Evolutionary conservation across 176 grass and related monocot species (phyloP).

Genomic region (Typha latifolia): DNA sequence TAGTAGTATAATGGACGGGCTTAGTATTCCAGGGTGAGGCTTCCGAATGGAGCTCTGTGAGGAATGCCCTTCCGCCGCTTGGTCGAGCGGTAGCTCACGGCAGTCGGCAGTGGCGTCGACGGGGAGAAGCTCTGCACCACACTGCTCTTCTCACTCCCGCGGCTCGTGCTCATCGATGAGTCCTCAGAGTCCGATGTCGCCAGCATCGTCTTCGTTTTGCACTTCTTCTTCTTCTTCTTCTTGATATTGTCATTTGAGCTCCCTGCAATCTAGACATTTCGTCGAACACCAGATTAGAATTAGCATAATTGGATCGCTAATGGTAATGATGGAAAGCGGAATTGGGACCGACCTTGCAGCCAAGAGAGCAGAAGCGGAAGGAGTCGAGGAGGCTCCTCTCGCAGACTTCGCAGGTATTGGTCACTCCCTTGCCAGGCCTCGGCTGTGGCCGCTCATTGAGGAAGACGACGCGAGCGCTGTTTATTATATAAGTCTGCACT

Average conservation of each 20-base stretch:
- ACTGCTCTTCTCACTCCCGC: constrained; percentile 15
- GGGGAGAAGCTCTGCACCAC: constrained; percentile 49
- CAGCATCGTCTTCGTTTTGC: neutral
- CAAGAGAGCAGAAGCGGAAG: constrained; percentile 97
- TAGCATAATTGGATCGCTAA: neutral
- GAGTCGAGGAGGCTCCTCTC: constrained; percentile 89
- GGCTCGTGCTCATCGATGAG: constrained; percentile 15
- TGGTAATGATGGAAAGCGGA: too few species aligned
- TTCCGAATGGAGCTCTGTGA: constrained; percentile 68
- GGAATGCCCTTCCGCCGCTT: constrained; percentile 94
- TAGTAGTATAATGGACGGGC: neutral
- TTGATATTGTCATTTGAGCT: constrained; percentile 25
- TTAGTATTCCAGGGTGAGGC: constrained; percentile 64
- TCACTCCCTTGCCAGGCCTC: constrained; percentile 87
- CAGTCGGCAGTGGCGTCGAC: constrained; percentile 56
- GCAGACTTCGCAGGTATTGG: constrained; percentile 98
- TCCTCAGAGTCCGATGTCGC: constrained; percentile 9
- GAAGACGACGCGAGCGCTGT: constrained; percentile 95
- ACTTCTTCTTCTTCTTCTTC: neutral
- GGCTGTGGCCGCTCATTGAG: constrained; percentile 90
- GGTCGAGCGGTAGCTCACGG: constrained; percentile 19
- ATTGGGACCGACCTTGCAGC: constrained; percentile 53
- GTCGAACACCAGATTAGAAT: neutral
- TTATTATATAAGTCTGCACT: constrained; percentile 98
- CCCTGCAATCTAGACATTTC: constrained; percentile 49